These are phyloP conservation scores for Russula ochroleuca DNA, from an alignment of 768 basidiomycete species.

Conservation along the genomic window DNA sequence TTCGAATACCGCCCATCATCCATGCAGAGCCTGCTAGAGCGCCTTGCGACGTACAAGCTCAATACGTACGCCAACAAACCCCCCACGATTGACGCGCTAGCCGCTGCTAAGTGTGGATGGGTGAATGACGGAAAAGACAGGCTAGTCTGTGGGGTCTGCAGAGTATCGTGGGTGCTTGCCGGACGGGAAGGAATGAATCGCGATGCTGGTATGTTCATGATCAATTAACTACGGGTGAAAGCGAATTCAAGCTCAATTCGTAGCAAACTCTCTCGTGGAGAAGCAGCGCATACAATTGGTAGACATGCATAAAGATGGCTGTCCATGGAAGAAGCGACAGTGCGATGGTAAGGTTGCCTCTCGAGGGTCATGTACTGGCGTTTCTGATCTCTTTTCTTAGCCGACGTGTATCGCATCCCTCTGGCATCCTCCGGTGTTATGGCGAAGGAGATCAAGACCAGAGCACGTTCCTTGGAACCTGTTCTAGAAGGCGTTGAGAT, in stretches of 20 bases:
- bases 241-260: conserved; percentile 8
- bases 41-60: conserved; percentile 73
- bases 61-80: conserved; percentile 80
- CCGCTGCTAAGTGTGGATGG: conserved; percentile 82
- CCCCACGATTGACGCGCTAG: conserved; percentile 64
- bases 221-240: conserved; percentile 10
- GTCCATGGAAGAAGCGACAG: conserved; percentile 79
- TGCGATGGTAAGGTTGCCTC: conserved; percentile 58
- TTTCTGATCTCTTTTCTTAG: conserved; percentile 9
- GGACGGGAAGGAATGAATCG: conserved; percentile 65
- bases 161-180: conserved; percentile 67
- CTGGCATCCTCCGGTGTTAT: conserved; percentile 61
- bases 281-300: conserved; percentile 66
- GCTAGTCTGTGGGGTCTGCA: conserved; percentile 67
- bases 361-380: background rate
- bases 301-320: conserved; percentile 71
- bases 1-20: conserved; percentile 80
- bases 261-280: conserved; percentile 67
- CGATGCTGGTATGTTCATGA: conserved; percentile 66
- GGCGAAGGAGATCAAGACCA: conserved; percentile 55
- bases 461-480: conserved; percentile 50
- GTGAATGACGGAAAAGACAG: conserved; percentile 78
- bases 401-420: conserved; percentile 47
- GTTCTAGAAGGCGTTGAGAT: conserved; percentile 52
- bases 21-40: conserved; percentile 62